Evolutionary conservation across 192 early-diverging fungal genomes (phyloP), one percentile per base, ranked within the genome.

Genomic region (Glomus cerebriforme): DNA sequence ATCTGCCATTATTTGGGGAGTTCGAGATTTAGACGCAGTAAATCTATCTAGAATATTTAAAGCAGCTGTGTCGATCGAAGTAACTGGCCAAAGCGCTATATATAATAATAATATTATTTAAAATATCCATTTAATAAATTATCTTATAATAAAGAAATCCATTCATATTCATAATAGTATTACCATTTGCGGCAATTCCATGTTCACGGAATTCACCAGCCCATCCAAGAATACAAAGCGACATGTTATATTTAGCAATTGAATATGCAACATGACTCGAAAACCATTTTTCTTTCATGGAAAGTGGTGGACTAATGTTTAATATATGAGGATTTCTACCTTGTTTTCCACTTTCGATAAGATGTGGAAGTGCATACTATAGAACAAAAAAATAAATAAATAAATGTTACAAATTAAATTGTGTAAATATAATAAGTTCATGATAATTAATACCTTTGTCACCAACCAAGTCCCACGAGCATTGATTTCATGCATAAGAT

Each of bases 391-490:
- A 49, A 7, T 6, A 77, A 32, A 29, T 24, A 5, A 24, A 72
- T 47, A 58, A 8, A 7, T 22, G 27, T 27, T 54, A 73, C 39
- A 19, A 63, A 43, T 43, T 37, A 22, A 65, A 37, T 5, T 35
- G 32, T n/a, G 34, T 1, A 59, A 49, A 34, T 32, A 27, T 9
- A 59, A 31, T 15, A 27, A 62, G 22, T 13, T 31, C 45, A 39
- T 31, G 49, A 43, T 26, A 37, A 54, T 35, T 3, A 2, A 15
- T 49, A 86, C 77, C 85, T 95, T 93, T 34, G 93, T 87, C 34
- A 92, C 90, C 77, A 96, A 80, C 90, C 92, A 96, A 24, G 93
- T 93, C 3, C 94, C 93, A 59, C 94, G 88, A 3, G 92, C 91
- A 77, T 95, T 94, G 86, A 95, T 87, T 59, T 84, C 82, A 84